Base-by-base conservation (phyloP, 805 yeast genomes). In the Blastobotrys mokoenaii region DNA sequence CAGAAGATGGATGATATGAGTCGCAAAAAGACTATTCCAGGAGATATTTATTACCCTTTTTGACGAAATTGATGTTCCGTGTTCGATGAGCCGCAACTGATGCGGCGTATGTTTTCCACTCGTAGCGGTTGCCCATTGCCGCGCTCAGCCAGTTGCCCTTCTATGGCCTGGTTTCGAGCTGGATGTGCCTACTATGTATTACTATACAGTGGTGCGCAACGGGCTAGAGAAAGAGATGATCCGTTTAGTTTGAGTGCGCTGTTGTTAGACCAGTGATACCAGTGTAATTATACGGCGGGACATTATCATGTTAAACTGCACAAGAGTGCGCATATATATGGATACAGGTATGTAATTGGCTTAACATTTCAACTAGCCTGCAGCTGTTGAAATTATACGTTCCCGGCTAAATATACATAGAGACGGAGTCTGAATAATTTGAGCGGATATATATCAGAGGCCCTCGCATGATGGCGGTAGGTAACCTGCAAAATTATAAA, bases 211-310 rank as follows among this genome's bases (percentile, higher is more conserved):
- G 15, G 5, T 6, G n/a, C n/a, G 10, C 18, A 22, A 38, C 32
- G 32, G 37, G 40, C 40, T 43, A 46, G 44, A 46, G 49, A 44
- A 17, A 44, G 37, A 46, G 36, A 34, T 25, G 40, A 22, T 38
- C 34, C 25, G 45, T 40, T 39, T 40, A 40, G 43, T 41, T 49
- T 49, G 52, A 49, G 52, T 49, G 46, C 49, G 52, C 51, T 43
- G 31, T 38, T 43, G 41, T 39, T 36, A 39, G 35, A 43, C 39
- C 16, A 35, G 29, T 45, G 48, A 39, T 33, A 45, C 40, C 15
- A 38, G 49, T 43, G 51, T 46, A 48, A 48, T 48, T 48, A 41
- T 30, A 40, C 32, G 51, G 45, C 22, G 29, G 38, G 18, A 43
- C 46, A 43, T 39, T 15, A 20, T 14, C 14, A 15, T n/a, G n/a